Evolutionary conservation across 176 grass and related monocot species (phyloP), one percentile per base, ranked within the genome.

Genomic region (Areca catechu): DNA sequence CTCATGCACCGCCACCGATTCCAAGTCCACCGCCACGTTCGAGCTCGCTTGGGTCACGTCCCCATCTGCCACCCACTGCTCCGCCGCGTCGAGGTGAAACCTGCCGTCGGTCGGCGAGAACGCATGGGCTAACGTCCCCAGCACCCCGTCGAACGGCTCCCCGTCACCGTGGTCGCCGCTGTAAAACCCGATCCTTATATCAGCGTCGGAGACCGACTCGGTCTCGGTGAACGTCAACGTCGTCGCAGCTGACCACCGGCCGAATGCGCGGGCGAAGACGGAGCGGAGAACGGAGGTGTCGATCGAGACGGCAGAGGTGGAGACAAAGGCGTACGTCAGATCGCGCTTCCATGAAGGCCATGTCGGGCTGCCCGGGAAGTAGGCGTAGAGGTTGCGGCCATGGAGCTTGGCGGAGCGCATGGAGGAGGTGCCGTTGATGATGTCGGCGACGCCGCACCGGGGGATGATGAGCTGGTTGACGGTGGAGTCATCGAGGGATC

Each of bases 1-100:
- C 76, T 98, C 93, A 67, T 98, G 93, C 75, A 98, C 93, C 1
- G 83, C 92, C 53, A 96, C 92, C 1, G 92, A 96, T 66, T 96
- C 93, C 24, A 98, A 74, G 71, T 98, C 93, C 0, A 98, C 68
- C 19, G 93, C 93, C 6, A 1, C 66, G 17, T 47, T 47, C 4
- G 87, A 75, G 7, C 65, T 53, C 14, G 81, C 78, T 4, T 0
- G 2, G 10, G 71, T 22, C 20, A 80, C 74, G 60, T 89, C 84
- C 37, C 77, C 78, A 3, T 28, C 47, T 2, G 80, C 87, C 24
- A 92, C 77, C 93, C 93, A 98, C 5, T 62, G 18, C 81, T 97
- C 93, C 43, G 93, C 63, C 0, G 84, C 87, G 72, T 98, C 93
- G 10, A 98, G 77, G 76, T 98, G 87, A 70, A 98, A 82, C 51